Conservation (phyloP, 2,329 filamentous ascomycete genomes). For the Arthrobotrys pseudoclavata region DNA sequence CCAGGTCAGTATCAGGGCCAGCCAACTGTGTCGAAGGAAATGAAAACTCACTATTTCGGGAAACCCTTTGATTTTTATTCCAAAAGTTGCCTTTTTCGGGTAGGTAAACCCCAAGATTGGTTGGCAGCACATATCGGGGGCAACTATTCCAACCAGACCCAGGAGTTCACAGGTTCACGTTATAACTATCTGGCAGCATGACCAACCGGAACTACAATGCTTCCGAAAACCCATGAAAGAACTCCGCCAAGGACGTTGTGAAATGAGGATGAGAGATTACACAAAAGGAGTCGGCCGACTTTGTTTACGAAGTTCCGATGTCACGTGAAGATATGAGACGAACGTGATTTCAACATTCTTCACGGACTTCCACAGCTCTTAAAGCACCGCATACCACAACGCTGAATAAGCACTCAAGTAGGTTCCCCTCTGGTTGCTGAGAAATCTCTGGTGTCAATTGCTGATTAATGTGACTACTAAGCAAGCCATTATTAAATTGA, state of each 20-base stretch:
- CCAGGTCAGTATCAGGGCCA: too few relatives aligned
- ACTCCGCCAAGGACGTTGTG: neutral
- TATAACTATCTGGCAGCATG: too few relatives aligned
- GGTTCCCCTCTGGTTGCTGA: conserved; percentile 6
- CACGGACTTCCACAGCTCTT: neutral
- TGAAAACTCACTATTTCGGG: too few relatives aligned
- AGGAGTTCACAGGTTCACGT: too few relatives aligned
- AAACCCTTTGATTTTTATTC: too few relatives aligned
- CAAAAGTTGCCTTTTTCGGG: too few relatives aligned
- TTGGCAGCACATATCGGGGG: too few relatives aligned
- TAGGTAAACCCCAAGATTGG: too few relatives aligned
- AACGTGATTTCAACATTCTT: conserved; percentile 17
- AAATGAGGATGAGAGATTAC: too few relatives aligned
- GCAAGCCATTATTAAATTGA: conserved; percentile 1
- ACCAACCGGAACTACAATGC: neutral
- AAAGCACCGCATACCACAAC: neutral
- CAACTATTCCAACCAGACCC: too few relatives aligned
- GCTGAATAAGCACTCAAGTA: neutral
- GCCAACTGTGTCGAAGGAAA: too few relatives aligned
- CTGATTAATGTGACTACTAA: conserved; percentile 15
- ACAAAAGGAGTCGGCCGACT: conserved; percentile 17
- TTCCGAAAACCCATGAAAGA: conserved; percentile 9
- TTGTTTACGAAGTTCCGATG: neutral
- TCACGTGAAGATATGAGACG: neutral
- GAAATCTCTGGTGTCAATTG: conserved; percentile 12